A percentile compares a stretch with the other conserved stretches of the same genome.
phyloP scores from a whole-genome alignment of 148 eudicot species.

The Polygonum maritimum region DNA sequence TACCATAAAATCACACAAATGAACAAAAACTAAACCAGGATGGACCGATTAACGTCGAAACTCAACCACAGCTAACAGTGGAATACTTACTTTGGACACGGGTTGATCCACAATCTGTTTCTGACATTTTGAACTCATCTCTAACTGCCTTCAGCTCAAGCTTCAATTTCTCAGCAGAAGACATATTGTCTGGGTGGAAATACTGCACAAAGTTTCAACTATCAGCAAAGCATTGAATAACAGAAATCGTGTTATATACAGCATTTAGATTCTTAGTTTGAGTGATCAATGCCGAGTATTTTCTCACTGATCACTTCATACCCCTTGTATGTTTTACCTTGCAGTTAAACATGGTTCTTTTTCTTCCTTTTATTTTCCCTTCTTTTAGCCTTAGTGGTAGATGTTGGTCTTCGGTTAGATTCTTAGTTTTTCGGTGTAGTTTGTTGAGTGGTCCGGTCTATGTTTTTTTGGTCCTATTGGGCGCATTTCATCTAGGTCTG shows the following conservation, averaged over 20 bases:
- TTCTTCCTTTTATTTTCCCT: no score
- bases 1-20: background rate
- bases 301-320: background rate
- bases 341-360: background rate
- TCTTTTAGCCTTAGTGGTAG: no score
- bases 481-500: no score
- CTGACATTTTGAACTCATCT: constrained; percentile 85
- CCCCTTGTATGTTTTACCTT: background rate
- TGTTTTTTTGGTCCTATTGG: no score
- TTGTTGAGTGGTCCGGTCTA: no score
- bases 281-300: background rate
- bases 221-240: background rate
- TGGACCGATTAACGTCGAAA: background rate
- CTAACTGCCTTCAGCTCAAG: constrained; percentile 67
- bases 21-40: background rate
- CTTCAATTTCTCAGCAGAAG: constrained; percentile 85
- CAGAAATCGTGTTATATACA: background rate
- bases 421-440: no score
- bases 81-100: constrained; percentile 71
- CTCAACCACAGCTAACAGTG: background rate
- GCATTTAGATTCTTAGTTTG: no score
- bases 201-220: constrained; percentile 44
- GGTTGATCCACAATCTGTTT: constrained; percentile 94
- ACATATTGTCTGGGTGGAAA: constrained; percentile 97
- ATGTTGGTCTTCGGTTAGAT: no score